Base-by-base conservation (phyloP, 2,329 filamentous ascomycete genomes). In the Triangularia setosa region DNA sequence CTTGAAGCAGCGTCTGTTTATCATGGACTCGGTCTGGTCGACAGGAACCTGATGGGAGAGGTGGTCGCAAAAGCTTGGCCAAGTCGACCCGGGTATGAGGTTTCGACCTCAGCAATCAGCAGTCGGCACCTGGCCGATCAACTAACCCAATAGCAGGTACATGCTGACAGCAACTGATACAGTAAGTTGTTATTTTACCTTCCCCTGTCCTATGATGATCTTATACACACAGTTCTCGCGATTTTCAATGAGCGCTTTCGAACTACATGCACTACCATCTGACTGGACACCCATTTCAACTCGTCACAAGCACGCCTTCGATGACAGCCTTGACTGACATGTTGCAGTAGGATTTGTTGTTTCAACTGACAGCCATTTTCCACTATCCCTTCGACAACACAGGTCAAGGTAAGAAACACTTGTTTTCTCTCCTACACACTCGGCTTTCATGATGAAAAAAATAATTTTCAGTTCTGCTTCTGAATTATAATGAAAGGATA, bases 251-350 rank as follows among this genome's bases (percentile, higher is more conserved):
- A 87, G 84, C 85, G 83, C 73, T 40, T 40, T 75, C 81, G 85
- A 87, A 82, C 81, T 82, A 89, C 87, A 90, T 90, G 87, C 87
- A 90, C 86, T 88, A 90, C 87, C 87, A 90, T 90, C 87, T 90
- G 87, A 85, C 65, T 54, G 55, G 58, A 60, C 65, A 30, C 44
- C 21, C 16, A 9, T 59, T 24, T 48, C 44, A 57, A 58, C 25
- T 33, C 12, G 24, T 40, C 23, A 28, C 52, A 58, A 27, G 27
- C 58, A 11, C 33, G 11, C 9, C 28, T 30, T 53, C 55, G 40
- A 18, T 28, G 14, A 27, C 3, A n/a, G 14, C 18, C 58, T 57
- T 52, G 9, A 58, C 70, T 71, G 60, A 71, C 68, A 63, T 60
- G 48, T 12, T 52, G 23, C 23, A 21, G 65, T 21, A 62, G 60